Conservation (phyloP, 2,329 filamentous ascomycete species). For the Alternaria arborescens region DNA sequence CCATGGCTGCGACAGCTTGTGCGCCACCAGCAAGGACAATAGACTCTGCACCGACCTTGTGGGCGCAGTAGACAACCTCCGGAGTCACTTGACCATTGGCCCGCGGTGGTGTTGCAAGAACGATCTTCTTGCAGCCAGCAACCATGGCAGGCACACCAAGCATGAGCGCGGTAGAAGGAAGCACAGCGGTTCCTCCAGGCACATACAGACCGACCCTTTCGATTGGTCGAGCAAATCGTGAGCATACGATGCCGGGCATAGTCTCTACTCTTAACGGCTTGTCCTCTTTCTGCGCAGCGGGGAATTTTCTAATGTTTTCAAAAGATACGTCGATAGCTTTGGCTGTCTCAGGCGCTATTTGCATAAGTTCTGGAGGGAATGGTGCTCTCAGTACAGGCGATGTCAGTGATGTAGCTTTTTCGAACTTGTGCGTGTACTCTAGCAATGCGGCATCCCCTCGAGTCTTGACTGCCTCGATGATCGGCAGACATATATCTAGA, state of each 20-base stretch:
- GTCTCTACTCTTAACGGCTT: slow-evolving; percentile 88
- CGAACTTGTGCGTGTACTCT: slow-evolving; percentile 96
- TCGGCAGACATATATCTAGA: slow-evolving; percentile 87
- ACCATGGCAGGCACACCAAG: slow-evolving; percentile 97
- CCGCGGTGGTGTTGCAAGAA: slow-evolving; percentile 90
- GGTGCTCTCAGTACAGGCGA: slow-evolving; percentile 90
- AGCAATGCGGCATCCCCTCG: slow-evolving; percentile 89
- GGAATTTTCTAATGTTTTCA: slow-evolving; percentile 94
- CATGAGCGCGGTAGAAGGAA: slow-evolving; percentile 97
- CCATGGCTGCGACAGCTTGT: slow-evolving; percentile 94
- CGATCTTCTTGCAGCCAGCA: slow-evolving; percentile 93
- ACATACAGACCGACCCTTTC: slow-evolving; percentile 97
- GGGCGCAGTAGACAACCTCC: slow-evolving; percentile 95
- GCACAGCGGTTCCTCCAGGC: slow-evolving; percentile 93
- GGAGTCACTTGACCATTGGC: slow-evolving; percentile 90
- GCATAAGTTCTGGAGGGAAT: slow-evolving; percentile 86
- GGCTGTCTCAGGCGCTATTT: slow-evolving; percentile 81
- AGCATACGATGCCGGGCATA: slow-evolving; percentile 96
- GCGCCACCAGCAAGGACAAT: slow-evolving; percentile 96
- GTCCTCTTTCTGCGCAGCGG: slow-evolving; percentile 86
- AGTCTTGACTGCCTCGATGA: slow-evolving; percentile 84
- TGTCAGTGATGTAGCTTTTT: slow-evolving; percentile 89
- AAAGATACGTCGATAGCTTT: slow-evolving; percentile 93
- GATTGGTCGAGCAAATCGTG: slow-evolving; percentile 89
- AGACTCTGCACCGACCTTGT: slow-evolving; percentile 94